A percentile compares a stretch with the other conserved stretches of the same genome.
phyloP scores from a whole-genome alignment of 2,329 filamentous ascomycete species.

The Phyllosticta capitalensis region DNA sequence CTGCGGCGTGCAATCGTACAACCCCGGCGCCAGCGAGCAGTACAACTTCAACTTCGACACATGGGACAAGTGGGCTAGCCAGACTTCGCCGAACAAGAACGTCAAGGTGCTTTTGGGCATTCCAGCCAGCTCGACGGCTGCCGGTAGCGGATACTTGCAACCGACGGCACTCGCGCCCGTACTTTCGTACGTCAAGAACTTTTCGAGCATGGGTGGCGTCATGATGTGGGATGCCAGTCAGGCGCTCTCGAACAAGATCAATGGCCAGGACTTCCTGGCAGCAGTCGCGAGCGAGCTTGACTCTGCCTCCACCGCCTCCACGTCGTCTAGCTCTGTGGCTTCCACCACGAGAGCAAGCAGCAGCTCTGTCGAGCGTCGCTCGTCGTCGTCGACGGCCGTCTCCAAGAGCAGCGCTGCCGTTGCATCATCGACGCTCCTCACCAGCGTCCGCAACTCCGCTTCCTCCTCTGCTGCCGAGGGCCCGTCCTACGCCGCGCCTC shows the following conservation, averaged over 20 bases:
- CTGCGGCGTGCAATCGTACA: constrained; percentile 50
- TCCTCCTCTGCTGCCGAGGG: background rate
- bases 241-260: constrained; percentile 20
- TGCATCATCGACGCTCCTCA: background rate
- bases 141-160: constrained; percentile 47
- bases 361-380: background rate
- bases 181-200: constrained; percentile 46
- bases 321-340: background rate
- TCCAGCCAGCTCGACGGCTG: constrained; percentile 44
- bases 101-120: constrained; percentile 55
- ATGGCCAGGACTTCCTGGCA: constrained; percentile 15
- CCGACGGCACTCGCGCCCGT: constrained; percentile 40
- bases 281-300: constrained; percentile 14
- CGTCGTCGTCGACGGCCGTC: background rate
- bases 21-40: constrained; percentile 34
- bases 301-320: background rate
- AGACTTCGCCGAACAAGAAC: constrained; percentile 45
- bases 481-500: background rate
- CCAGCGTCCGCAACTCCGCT: background rate
- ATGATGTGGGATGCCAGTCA: constrained; percentile 55
- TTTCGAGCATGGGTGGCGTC: constrained; percentile 53
- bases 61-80: constrained; percentile 59
- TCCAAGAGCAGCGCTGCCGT: background rate
- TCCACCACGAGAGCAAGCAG: background rate
- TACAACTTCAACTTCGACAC: constrained; percentile 51